Conservation (phyloP, 2,329 filamentous ascomycete species). For the Lasiodiplodia citricola region DNA sequence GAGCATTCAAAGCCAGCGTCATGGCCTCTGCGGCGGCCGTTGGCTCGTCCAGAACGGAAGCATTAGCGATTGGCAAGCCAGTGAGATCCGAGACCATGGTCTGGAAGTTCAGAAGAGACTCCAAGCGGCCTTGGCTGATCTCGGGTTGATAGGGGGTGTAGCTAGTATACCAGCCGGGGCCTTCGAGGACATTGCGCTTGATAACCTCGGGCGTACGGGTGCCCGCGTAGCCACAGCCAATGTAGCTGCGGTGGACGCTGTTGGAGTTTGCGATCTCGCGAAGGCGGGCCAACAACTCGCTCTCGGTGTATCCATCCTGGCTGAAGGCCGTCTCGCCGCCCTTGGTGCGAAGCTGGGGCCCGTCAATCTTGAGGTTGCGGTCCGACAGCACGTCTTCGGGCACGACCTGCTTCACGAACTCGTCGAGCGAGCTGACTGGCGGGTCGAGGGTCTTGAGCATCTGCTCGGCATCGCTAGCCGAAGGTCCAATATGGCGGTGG, state of each 20-base stretch:
- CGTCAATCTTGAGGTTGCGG: conserved; percentile 63
- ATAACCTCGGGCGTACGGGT: conserved; percentile 89
- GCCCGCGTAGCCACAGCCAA: conserved; percentile 86
- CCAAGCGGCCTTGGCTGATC: conserved; percentile 91
- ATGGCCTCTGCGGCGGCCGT: conserved; percentile 95
- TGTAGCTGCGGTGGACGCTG: conserved; percentile 69
- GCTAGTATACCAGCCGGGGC: conserved; percentile 95
- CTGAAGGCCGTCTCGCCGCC: conserved; percentile 38
- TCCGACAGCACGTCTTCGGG: conserved; percentile 77
- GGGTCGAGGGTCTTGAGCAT: conserved; percentile 85
- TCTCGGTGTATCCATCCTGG: conserved; percentile 62
- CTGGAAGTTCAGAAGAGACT: conserved; percentile 94
- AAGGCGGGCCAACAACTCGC: conserved; percentile 60
- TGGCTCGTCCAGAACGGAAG: conserved; percentile 86
- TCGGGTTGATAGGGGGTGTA: conserved; percentile 98
- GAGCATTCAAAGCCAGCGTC: conserved; percentile 83
- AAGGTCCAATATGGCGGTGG: conserved; percentile 85
- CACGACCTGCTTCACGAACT: conserved; percentile 84
- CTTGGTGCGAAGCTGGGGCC: conserved; percentile 44
- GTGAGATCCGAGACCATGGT: conserved; percentile 90
- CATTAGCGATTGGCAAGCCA: conserved; percentile 84
- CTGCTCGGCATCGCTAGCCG: conserved; percentile 68
- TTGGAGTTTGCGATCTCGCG: conserved; percentile 65
- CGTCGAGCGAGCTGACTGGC: conserved; percentile 73
- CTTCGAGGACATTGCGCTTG: conserved; percentile 89